These are phyloP conservation scores for Cladochytrium replicatum DNA, from an alignment of 192 early-diverging fungal species.

Conservation along the genomic window DNA sequence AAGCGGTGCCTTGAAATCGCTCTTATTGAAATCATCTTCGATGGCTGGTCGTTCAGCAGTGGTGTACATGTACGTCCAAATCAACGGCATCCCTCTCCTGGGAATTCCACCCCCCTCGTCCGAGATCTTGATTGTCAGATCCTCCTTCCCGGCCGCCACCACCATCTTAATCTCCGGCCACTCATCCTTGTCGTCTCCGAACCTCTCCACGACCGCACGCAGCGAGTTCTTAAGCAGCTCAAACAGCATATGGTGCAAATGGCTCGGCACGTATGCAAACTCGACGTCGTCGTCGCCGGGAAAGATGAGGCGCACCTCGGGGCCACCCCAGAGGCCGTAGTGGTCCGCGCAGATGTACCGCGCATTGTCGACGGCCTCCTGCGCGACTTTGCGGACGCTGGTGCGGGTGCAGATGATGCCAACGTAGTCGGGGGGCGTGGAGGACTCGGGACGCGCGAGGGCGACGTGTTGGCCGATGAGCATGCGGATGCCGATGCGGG, in stretches of 20 bases:
- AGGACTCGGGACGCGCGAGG: conserved; percentile 22
- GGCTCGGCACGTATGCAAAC: conserved; percentile 94
- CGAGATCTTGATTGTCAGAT: conserved; percentile 93
- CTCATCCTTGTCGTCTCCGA: conserved; percentile 69
- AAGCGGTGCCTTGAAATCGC: conserved; percentile 41
- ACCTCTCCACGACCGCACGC: conserved; percentile 86
- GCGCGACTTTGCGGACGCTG: conserved; percentile 66
- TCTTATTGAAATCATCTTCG: conserved; percentile 12
- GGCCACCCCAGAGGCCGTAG: conserved; percentile 61
- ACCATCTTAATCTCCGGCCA: conserved; percentile 94
- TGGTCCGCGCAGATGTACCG: conserved; percentile 83
- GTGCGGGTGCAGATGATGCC: conserved; percentile 93
- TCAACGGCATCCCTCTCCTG: conserved; percentile 73
- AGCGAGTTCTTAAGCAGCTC: conserved; percentile 96
- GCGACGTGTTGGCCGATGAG: conserved; percentile 67
- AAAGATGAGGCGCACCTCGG: conserved; percentile 61
- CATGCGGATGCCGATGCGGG: conserved; percentile 97
- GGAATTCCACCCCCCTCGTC: conserved; percentile 95
- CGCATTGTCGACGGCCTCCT: conserved; percentile 85
- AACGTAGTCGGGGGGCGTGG: conserved; percentile 66
- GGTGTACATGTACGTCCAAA: conserved; percentile 89
- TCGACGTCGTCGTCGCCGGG: conserved; percentile 52
- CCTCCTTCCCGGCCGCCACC: conserved; percentile 58
- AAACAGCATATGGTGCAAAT: conserved; percentile 96
- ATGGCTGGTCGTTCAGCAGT: conserved; percentile 38